These are phyloP conservation scores for Linnemannia hyalina DNA, from an alignment of 192 early-diverging fungal genomes.

Conservation along the genomic window DNA sequence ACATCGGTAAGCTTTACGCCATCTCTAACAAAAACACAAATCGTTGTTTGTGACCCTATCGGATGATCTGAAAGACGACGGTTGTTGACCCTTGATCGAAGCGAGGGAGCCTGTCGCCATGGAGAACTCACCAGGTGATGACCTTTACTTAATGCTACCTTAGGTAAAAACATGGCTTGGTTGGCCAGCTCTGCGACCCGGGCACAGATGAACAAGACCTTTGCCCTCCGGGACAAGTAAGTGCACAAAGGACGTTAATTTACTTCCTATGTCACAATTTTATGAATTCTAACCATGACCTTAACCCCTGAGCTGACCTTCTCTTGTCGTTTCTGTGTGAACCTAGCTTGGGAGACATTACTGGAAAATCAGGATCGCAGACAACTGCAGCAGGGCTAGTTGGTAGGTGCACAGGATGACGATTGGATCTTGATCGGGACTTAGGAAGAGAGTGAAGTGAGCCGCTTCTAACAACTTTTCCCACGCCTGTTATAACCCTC, in stretches of 20 bases:
- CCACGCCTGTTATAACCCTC: neutral
- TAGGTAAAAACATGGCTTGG: constrained; percentile 87
- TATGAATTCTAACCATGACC: neutral
- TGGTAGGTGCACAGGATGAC: constrained; percentile 63
- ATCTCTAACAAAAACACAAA: neutral
- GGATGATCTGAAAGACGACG: neutral
- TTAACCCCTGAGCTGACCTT: neutral
- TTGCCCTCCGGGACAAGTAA: constrained; percentile 78
- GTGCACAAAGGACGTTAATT: neutral
- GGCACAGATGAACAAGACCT: constrained; percentile 86
- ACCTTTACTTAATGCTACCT: neutral
- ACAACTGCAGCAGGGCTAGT: constrained; percentile 84
- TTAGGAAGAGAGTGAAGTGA: neutral
- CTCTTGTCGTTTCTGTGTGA: neutral
- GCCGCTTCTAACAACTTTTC: neutral
- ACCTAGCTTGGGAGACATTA: constrained; percentile 81
- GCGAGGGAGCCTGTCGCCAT: neutral
- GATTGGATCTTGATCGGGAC: neutral
- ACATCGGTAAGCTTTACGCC: constrained; percentile 71
- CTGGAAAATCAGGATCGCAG: constrained; percentile 88
- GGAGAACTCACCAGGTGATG: neutral
- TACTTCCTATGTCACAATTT: neutral
- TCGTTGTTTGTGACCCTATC: too few species aligned
- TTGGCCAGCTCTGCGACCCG: constrained; percentile 83
- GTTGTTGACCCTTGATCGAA: neutral